Evolutionary conservation across 1,139 yeast species (phyloP).

Genomic region (Neolecta irregularis): DNA sequence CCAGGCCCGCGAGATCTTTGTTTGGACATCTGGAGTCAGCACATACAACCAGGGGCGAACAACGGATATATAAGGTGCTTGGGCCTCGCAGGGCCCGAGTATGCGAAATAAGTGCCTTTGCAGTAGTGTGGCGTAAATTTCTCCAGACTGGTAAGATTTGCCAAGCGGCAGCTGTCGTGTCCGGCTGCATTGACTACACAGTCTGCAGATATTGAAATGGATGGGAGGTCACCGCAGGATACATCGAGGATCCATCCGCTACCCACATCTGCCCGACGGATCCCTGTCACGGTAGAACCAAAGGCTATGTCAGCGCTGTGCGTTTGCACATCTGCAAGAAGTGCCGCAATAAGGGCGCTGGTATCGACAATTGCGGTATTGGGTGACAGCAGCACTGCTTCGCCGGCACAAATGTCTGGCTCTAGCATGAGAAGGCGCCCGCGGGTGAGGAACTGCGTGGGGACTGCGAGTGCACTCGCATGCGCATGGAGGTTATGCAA

Average conservation of each 20-base stretch:
- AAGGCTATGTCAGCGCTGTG: constrained; percentile 51
- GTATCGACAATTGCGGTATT: constrained; percentile 76
- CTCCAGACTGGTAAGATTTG: constrained; percentile 49
- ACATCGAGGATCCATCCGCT: constrained; percentile 4
- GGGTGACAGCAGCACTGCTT: constrained; percentile 59
- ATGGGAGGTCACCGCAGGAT: background rate
- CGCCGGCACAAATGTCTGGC: constrained; percentile 50
- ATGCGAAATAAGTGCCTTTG: constrained; percentile 68
- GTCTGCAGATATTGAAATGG: constrained; percentile 21
- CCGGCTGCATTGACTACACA: too few relatives aligned
- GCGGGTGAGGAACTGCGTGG: constrained; percentile 40
- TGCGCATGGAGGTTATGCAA: constrained; percentile 38
- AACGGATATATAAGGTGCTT: constrained; percentile 47
- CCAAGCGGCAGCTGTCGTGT: too few relatives aligned
- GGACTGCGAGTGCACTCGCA: constrained; percentile 34
- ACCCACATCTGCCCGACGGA: constrained; percentile 23
- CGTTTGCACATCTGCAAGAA: constrained; percentile 38
- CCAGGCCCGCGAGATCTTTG: constrained; percentile 57
- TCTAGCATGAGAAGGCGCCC: constrained; percentile 33
- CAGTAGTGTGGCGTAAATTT: constrained; percentile 52
- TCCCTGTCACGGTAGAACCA: constrained; percentile 39
- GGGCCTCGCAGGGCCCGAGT: constrained; percentile 32
- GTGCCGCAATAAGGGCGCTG: constrained; percentile 52
- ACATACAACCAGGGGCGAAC: too few relatives aligned
- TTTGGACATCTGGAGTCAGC: too few relatives aligned